phyloP scores from a whole-genome alignment of 1,284 basidiomycete genomes.

The Ganoderma sp. region DNA sequence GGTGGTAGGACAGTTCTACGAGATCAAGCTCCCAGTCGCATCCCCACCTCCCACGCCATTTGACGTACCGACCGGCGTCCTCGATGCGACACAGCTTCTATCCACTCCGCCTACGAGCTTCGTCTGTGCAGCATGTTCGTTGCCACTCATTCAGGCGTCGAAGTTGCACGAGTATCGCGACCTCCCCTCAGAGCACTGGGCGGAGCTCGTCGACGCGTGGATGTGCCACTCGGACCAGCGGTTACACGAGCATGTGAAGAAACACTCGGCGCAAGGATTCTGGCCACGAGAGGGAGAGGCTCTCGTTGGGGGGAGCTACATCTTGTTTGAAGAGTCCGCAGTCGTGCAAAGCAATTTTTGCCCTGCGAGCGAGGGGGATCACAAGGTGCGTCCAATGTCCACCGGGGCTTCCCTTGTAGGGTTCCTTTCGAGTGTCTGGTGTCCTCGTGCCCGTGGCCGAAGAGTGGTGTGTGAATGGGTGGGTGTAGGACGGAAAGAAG shows the following conservation, averaged over 20 bases:
- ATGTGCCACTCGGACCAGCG: constrained; percentile 96
- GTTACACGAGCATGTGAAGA: constrained; percentile 71
- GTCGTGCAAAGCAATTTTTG: constrained; percentile 63
- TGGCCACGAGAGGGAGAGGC: constrained; percentile 77
- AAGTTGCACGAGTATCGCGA: constrained; percentile 70
- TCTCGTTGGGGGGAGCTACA: constrained; percentile 85
- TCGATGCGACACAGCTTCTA: constrained; percentile 72
- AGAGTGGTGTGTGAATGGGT: constrained; percentile 35
- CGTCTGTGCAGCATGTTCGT: constrained; percentile 75
- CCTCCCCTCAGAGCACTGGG: constrained; percentile 95
- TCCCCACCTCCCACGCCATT: constrained; percentile 27
- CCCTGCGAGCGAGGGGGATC: constrained; percentile 43
- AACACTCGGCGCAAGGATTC: constrained; percentile 73
- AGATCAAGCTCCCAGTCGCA: constrained; percentile 64
- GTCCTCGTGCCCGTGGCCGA: constrained; percentile 15
- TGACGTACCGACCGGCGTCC: constrained; percentile 46
- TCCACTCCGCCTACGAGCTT: constrained; percentile 62
- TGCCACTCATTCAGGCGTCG: constrained; percentile 66
- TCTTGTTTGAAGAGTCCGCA: constrained; percentile 72
- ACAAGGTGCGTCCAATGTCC: constrained; percentile 59
- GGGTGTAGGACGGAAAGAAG: constrained; percentile 80
- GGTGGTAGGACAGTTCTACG: constrained; percentile 49
- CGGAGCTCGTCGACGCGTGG: constrained; percentile 96
- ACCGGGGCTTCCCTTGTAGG: constrained; percentile 26
- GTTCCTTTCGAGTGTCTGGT: background rate